Conservation (phyloP, 2,329 filamentous ascomycete genomes). For the Colletotrichum sansevieriae region DNA sequence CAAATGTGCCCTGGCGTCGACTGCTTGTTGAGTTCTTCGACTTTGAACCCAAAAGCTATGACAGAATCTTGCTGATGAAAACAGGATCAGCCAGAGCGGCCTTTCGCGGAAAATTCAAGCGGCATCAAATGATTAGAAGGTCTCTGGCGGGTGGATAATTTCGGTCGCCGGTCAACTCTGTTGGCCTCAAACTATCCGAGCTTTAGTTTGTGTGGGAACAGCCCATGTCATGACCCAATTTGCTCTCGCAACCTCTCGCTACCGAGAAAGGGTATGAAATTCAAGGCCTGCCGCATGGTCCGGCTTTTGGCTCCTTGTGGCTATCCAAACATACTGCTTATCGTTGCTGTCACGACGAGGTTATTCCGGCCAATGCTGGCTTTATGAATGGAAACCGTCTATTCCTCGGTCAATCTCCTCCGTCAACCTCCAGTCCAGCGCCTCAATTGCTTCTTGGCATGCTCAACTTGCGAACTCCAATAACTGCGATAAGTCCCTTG, state of each 20-base stretch:
- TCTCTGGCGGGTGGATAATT: background rate
- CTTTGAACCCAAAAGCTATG: too few species aligned
- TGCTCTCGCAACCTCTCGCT: too few species aligned
- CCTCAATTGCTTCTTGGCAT: background rate
- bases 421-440: constrained; percentile 1
- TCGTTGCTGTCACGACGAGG: constrained; percentile 6
- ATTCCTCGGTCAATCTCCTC: background rate
- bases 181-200: background rate
- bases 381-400: background rate
- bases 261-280: too few species aligned
- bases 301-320: background rate
- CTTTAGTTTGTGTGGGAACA: background rate
- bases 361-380: background rate
- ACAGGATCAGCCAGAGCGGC: too few species aligned
- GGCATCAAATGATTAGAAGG: background rate
- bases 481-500: background rate
- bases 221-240: too few species aligned
- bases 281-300: background rate
- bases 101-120: too few species aligned
- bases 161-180: constrained; percentile 12
- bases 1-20: background rate
- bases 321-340: background rate
- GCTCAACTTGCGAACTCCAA: constrained; percentile 5
- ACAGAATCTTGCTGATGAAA: too few species aligned
- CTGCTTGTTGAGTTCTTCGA: too few species aligned